Evolutionary conservation across 441 rosid genomes (phyloP).

Genomic region (Corymbia calophylla): DNA sequence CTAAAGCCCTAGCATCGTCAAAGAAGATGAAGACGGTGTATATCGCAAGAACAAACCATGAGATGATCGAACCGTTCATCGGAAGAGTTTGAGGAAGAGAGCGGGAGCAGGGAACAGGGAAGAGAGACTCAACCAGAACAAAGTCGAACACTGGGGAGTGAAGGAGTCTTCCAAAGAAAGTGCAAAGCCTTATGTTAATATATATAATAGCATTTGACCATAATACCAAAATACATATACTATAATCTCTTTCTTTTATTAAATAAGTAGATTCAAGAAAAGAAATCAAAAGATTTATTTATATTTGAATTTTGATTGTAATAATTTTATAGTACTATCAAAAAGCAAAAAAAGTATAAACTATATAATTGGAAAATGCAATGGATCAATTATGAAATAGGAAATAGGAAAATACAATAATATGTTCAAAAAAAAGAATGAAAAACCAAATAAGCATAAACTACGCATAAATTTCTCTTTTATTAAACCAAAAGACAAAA

Average conservation of each 20-base stretch:
- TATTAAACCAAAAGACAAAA: not conserved
- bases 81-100: not conserved
- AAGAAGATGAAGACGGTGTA: not conserved
- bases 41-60: not conserved
- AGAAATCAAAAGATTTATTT: not conserved
- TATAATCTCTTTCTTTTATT: not conserved
- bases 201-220: no score
- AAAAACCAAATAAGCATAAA: not conserved
- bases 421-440: not conserved
- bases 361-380: not conserved
- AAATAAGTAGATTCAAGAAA: not conserved
- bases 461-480: not conserved
- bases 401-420: no score
- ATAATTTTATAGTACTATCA: not conserved
- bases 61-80: not conserved
- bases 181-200: no score
- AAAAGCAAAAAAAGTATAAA: not conserved
- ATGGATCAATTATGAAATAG: no score
- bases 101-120: no score
- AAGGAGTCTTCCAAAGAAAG: no score
- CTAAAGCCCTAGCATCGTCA: not conserved
- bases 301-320: not conserved
- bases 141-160: not conserved
- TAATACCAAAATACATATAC: no score
- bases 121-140: not conserved